Base-by-base conservation (phyloP, 2,329 filamentous ascomycete genomes). In the Sarocladium kiliense region DNA sequence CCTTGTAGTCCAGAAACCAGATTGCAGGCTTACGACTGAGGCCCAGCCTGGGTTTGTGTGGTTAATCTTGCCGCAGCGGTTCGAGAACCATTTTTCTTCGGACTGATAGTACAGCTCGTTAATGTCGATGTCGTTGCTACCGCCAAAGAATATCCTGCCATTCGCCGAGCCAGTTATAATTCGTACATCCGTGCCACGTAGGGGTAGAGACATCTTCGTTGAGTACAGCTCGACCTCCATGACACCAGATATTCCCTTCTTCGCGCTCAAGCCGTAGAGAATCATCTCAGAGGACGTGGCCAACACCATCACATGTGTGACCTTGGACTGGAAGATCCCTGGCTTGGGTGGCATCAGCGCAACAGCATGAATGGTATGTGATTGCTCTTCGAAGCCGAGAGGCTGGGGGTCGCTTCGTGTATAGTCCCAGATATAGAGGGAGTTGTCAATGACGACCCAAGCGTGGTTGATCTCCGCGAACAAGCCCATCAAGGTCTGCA, bases 401-500 rank as follows among this genome's bases (percentile, higher is more conserved):
- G 97, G 78, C 67, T 96, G 89, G 4, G 93, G 91, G 62, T 93
- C 90, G n/a, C 89, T 85, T 67, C 91, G 83, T 6, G 91, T 96
- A 70, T 97, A 99, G 72, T 99, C 93, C 95, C 95, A 99, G 16
- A 99, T 79, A 68, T 97, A 99, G 44, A 99, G 78, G 59, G 90
- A 89, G 73, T 96, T 97, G 74, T 99, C 94, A 67, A 99, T 94
- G 23, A 89, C 85, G 55, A 96, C 89, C 89, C 92, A 99, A 27
- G 93, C 94, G 71, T 97, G 91, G 65, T 93, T 92, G 65, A 99
- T 81, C 71, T 95, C 89, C 18, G 94, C 89, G 70, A 99, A 97
- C 32, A 99, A 77, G 10, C 95, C 95, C 88, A 99, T 96, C 65
- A 85, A 83, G n/a, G 92, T 96, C 57, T 88, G 87, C 23, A 97